These are phyloP conservation scores for Hyaloperonospora arabidopsidis DNA, from an alignment of 352 stramenopile species.

Conservation along the genomic window DNA sequence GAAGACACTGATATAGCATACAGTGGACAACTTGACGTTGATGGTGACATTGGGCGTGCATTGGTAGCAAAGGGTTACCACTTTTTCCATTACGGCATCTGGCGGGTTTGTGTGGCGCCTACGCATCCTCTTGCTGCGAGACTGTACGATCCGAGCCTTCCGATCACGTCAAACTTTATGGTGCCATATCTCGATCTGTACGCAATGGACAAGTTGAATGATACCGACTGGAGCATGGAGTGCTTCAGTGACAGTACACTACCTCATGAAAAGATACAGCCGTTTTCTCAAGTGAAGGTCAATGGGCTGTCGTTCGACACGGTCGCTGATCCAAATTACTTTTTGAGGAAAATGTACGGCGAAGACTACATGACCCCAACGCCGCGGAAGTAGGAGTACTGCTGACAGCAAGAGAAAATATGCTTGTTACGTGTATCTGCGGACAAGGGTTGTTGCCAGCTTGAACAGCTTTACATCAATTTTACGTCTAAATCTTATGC, in stretches of 20 bases:
- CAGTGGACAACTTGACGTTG: constrained; percentile 6
- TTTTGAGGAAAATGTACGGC: constrained; percentile 33
- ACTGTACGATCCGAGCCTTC: constrained; percentile 27
- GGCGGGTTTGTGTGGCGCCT: constrained; percentile 31
- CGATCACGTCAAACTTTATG: constrained; percentile 6
- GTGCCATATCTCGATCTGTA: constrained; percentile 42
- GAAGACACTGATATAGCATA: constrained; percentile 43
- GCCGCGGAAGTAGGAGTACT: constrained; percentile 10
- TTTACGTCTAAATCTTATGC: no score
- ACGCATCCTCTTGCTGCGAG: constrained; percentile 24
- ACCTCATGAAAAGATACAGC: constrained; percentile 17
- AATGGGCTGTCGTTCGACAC: constrained; percentile 34
- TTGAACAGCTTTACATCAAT: no score
- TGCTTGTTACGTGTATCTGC: no score
- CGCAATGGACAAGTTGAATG: constrained; percentile 10
- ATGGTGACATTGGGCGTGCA: constrained; percentile 6
- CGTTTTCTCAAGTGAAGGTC: constrained; percentile 24
- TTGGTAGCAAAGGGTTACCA: constrained; percentile 42
- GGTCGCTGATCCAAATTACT: constrained; percentile 28
- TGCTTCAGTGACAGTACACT: constrained; percentile 10
- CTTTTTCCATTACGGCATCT: constrained; percentile 35
- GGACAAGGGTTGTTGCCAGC: no score
- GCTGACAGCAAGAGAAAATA: no score
- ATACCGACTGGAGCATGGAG: constrained; percentile 20
- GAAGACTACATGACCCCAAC: constrained; percentile 27